Percentiles rank a stretch among this genome's conserved stretches.
These are phyloP conservation scores for Ligustrum vulgare DNA, from an alignment of 257 asterid species.

Conservation along the genomic window DNA sequence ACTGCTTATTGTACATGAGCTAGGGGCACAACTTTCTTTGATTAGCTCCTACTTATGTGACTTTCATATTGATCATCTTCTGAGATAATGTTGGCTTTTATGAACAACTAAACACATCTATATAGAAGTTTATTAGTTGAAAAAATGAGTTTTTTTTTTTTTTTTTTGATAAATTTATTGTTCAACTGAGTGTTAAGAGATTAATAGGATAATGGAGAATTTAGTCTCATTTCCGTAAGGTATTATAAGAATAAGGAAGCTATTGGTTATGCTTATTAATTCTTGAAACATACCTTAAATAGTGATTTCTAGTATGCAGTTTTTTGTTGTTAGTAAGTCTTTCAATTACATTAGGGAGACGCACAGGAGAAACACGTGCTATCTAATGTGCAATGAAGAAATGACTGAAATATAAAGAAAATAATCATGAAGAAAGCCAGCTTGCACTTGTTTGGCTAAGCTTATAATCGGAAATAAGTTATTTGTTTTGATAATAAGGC, in stretches of 20 bases:
- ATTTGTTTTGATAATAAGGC: neutral
- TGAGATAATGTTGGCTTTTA: neutral
- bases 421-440: neutral
- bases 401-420: neutral
- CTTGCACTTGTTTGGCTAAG: neutral
- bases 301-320: neutral
- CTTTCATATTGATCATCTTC: neutral
- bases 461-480: neutral
- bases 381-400: neutral
- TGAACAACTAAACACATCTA: neutral
- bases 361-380: neutral
- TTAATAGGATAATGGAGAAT: neutral
- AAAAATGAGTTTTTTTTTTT: neutral
- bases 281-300: neutral
- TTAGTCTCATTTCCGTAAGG: neutral
- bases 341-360: neutral
- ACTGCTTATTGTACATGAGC: constrained; percentile 7
- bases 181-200: neutral
- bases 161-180: neutral
- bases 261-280: neutral
- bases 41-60: neutral
- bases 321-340: neutral
- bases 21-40: constrained; percentile 14
- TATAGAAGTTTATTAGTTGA: constrained; percentile 4
- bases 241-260: neutral